Base-by-base conservation (phyloP, 352 stramenopile species). In the Pythium coloratum region DNA sequence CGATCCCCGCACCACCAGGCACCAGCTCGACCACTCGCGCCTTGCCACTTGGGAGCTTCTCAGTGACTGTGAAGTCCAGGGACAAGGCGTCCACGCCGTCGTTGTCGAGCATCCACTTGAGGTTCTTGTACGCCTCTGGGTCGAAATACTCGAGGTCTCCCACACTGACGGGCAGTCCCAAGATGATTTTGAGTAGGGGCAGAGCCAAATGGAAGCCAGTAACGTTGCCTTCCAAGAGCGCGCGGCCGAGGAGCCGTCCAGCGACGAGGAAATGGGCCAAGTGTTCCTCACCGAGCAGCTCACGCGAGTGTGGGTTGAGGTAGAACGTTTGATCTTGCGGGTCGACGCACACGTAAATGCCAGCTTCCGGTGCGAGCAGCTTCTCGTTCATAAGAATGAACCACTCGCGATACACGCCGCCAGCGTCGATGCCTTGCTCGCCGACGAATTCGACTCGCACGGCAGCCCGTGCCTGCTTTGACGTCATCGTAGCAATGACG, bases 141-240 rank as follows among this genome's bases (percentile, higher is more conserved):
- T 93, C 81, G 20, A 86, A 77, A 61, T 89, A 86, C 73, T 98
- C 88, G 7, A 99, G 73, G 77, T 99, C 97, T 26, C 91, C 82
- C 30, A 99, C 91, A 13, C 84, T 93, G 51, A 99, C 80, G 6
- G 97, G 97, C 62, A 95, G 98, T 1, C 92, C 96, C 16, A 99
- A 76, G 34, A 99, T 91, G 64, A 99, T 90, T 78, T 99, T 99
- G 73, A 99, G 98, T 40, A 99, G 76, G 32, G 97, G 92, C 18
- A 96, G 76, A 4, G 95, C 91, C 72, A 99, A 84, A 69, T 99
- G 97, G 50, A 97, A 97, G 58, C 90, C 84, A 0, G 99, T 88
- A 26, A 99, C 80, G 59, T 98, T 96, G 38, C 94, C 87, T 70
- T 99, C 97, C 1, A 94, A 63, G 26, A 92, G 66, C 30, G 82